Conservation (phyloP, 768 basidiomycete species). For the Brasilioporus rufonigricans region DNA sequence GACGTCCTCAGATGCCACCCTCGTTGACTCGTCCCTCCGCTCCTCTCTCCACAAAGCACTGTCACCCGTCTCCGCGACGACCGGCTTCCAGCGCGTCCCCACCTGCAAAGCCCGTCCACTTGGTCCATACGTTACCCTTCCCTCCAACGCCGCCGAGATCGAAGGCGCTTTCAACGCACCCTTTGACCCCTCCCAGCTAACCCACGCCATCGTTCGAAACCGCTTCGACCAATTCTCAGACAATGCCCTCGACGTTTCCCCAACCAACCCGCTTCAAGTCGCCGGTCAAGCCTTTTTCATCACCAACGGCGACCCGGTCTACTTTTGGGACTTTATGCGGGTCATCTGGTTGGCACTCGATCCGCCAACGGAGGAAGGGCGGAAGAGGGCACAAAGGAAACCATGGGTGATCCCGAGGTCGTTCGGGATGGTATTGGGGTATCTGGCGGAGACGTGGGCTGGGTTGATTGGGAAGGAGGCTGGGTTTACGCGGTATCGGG, state of each 20-base stretch:
- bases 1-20: slow-evolving; percentile 31
- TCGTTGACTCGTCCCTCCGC: slow-evolving; percentile 42
- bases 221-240: slow-evolving; percentile 81
- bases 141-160: slow-evolving; percentile 55
- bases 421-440: slow-evolving; percentile 71
- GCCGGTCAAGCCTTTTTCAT: slow-evolving; percentile 96
- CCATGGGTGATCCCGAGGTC: slow-evolving; percentile 52
- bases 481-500: slow-evolving; percentile 82
- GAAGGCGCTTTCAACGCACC: slow-evolving; percentile 55
- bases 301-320: slow-evolving; percentile 93
- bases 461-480: slow-evolving; percentile 77
- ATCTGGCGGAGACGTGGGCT: slow-evolving; percentile 68
- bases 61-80: slow-evolving; percentile 61
- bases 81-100: slow-evolving; percentile 63
- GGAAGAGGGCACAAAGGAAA: slow-evolving; percentile 39
- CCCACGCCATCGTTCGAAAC: slow-evolving; percentile 64
- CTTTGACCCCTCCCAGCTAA: slow-evolving; percentile 32
- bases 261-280: slow-evolving; percentile 64
- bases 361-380: slow-evolving; percentile 41
- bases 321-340: slow-evolving; percentile 94
- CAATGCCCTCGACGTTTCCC: slow-evolving; percentile 48
- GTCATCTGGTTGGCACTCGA: slow-evolving; percentile 74
- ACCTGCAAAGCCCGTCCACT: slow-evolving; percentile 79
- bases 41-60: slow-evolving; percentile 50
- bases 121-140: slow-evolving; percentile 72